Evolutionary conservation across 192 early-diverging fungal genomes (phyloP).

Genomic region (Powellomyces hirtus): DNA sequence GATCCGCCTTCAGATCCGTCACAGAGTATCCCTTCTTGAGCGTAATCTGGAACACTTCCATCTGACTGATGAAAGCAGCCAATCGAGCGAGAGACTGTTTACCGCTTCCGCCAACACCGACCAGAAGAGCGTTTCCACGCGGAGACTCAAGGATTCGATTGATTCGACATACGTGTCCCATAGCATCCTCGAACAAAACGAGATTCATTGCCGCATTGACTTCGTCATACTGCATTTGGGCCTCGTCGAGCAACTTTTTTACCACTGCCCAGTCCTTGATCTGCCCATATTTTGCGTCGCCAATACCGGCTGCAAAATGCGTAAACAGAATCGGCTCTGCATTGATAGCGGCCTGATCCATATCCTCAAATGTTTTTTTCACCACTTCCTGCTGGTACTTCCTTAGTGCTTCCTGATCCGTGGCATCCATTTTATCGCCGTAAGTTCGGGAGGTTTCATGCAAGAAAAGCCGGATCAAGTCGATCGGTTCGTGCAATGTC

Average conservation of each 20-base stretch:
- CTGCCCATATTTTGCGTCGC: constrained; percentile 59
- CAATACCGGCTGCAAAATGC: constrained; percentile 60
- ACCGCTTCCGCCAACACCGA: constrained; percentile 64
- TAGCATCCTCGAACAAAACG: constrained; percentile 66
- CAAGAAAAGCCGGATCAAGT: constrained; percentile 54
- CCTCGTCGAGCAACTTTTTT: constrained; percentile 56
- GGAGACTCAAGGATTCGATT: constrained; percentile 63
- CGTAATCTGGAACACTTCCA: constrained; percentile 71
- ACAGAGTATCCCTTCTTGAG: constrained; percentile 60
- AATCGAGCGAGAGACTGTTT: constrained; percentile 62
- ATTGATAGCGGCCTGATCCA: constrained; percentile 55
- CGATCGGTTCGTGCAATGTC: constrained; percentile 55
- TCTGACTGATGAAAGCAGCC: constrained; percentile 61
- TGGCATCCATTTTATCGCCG: constrained; percentile 62
- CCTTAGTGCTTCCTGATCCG: constrained; percentile 43
- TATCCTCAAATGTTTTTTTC: constrained; percentile 62
- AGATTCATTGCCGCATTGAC: constrained; percentile 62
- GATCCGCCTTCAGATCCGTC: constrained; percentile 56
- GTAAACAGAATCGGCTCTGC: constrained; percentile 59
- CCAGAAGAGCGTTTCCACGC: constrained; percentile 60
- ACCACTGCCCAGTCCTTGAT: constrained; percentile 57
- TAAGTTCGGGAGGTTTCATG: constrained; percentile 61
- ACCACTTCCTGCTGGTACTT: constrained; percentile 58
- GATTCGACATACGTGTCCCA: constrained; percentile 64
- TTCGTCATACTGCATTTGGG: constrained; percentile 64